Base-by-base conservation (phyloP, 1,284 basidiomycete species). In the Malassezia globosa region DNA sequence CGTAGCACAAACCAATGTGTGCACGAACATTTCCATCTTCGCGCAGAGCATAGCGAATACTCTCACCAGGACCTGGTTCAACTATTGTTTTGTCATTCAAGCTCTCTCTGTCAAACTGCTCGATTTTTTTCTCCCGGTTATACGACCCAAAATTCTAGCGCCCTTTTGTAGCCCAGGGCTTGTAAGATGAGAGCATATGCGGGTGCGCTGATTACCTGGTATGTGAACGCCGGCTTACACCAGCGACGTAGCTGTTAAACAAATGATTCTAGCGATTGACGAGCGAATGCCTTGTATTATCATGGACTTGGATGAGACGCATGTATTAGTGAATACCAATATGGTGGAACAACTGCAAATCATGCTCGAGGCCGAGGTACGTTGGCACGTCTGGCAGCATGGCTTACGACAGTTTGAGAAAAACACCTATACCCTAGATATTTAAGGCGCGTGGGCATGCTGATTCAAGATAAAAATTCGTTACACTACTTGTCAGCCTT, bases 201-300 rank as follows among this genome's bases (percentile, higher is more conserved):
- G 6, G 50, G 50, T 3, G 25, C 40, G 26, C 24, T 52, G 23
- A 16, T 52, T 7, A 46, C 34, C 7, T 52, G 49, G 49, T 51
- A 42, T 13, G 49, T 31, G 14, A n/a, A n/a, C n/a, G 29, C 29
- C 29, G 11, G 37, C 23, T 37, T 16, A 38, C 13, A 29, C 14
- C 63, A 87, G 87, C 64, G 86, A 89, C 69, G 80, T 85, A 5
- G 87, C 86, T 3, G 86, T 88, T 45, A 89, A 89, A 73, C 86
- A 89, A 69, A 87, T 89, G 47, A 77, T 88, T 23, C 76, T 88
- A 31, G 76, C 80, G 13, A 80, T 89, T 77, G 85, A 90, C 71
- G 83, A 87, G 72, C 51, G 59, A 7, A 61, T 66, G 22, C 59
- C 66, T 18, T 89, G 89, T 72, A 82, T 89, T 59, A 84, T 88